A percentile compares a stretch with the other conserved stretches of the same genome.
phyloP scores from a whole-genome alignment of 225 moss, liverwort and hornwort species.

The Ulota crispa region DNA sequence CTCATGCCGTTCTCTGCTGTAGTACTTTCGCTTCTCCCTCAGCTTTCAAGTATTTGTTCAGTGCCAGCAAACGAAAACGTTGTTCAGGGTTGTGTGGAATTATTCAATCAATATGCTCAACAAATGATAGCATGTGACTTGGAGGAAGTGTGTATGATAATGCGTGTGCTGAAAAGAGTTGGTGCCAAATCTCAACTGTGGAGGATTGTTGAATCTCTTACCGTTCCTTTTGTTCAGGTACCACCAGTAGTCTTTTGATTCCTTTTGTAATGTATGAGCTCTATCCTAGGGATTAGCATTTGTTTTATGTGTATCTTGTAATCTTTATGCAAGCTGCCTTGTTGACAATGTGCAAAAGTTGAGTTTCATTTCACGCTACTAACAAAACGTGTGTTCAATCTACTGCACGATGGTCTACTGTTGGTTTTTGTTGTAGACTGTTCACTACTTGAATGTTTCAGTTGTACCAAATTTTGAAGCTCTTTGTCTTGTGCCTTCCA shows the following conservation, averaged over 20 bases:
- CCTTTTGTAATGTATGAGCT: not conserved
- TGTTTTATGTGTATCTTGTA: not conserved
- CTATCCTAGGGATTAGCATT: not conserved
- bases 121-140: constrained; percentile 58
- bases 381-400: not conserved
- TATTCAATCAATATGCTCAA: constrained; percentile 64
- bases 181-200: constrained; percentile 69
- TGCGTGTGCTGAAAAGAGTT: constrained; percentile 69
- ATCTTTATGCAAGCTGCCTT: not conserved
- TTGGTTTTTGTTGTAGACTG: not conserved
- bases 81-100: constrained; percentile 53
- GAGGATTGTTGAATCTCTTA: constrained; percentile 64
- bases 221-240: constrained; percentile 60
- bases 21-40: constrained; percentile 63
- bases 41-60: constrained; percentile 24
- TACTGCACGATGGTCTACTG: not conserved
- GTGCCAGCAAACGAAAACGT: constrained; percentile 30
- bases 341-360: constrained; percentile 1
- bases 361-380: not conserved
- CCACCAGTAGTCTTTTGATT: not conserved
- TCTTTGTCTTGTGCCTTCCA: constrained; percentile 26
- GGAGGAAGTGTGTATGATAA: constrained; percentile 72
- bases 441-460: not conserved
- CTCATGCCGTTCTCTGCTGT: constrained; percentile 56
- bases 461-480: not conserved